Conservation (phyloP, 768 basidiomycete species). For the Macrolepiota dolichaula region DNA sequence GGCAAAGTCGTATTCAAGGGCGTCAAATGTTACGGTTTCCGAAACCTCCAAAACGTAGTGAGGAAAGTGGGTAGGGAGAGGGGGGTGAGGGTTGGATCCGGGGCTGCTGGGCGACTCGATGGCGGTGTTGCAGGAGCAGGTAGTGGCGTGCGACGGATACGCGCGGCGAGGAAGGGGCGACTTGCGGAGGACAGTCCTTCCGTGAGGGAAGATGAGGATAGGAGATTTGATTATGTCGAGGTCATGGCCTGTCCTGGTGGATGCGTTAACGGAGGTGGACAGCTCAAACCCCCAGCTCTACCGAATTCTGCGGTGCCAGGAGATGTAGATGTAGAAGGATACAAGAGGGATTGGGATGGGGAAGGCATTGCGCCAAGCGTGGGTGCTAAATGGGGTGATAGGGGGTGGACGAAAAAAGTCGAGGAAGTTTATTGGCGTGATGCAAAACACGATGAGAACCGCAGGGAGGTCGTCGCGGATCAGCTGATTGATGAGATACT, state of each 20-base stretch:
- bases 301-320: neutral
- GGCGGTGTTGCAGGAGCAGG: slow-evolving; percentile 14
- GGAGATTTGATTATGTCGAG: slow-evolving; percentile 85
- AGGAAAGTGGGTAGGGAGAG: slow-evolving; percentile 86
- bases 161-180: slow-evolving; percentile 25
- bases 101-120: slow-evolving; percentile 29
- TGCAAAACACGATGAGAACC: slow-evolving; percentile 3
- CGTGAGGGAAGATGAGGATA: slow-evolving; percentile 28
- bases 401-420: slow-evolving; percentile 77
- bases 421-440: slow-evolving; percentile 81
- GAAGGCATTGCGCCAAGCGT: slow-evolving; percentile 45
- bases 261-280: slow-evolving; percentile 97
- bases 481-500: slow-evolving; percentile 16
- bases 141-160: slow-evolving; percentile 18
- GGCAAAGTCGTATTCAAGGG: slow-evolving; percentile 82
- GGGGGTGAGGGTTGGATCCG: slow-evolving; percentile 63
- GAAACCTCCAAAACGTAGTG: slow-evolving; percentile 96
- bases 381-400: slow-evolving; percentile 75
- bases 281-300: slow-evolving; percentile 44
- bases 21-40: slow-evolving; percentile 95
- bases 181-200: slow-evolving; percentile 19
- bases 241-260: slow-evolving; percentile 99
- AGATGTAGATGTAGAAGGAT: slow-evolving; percentile 59
- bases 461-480: slow-evolving; percentile 23
- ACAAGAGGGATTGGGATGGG: slow-evolving; percentile 57